Evolutionary conservation across 768 basidiomycete genomes (phyloP).

Genomic region (Lactarius evosmus): DNA sequence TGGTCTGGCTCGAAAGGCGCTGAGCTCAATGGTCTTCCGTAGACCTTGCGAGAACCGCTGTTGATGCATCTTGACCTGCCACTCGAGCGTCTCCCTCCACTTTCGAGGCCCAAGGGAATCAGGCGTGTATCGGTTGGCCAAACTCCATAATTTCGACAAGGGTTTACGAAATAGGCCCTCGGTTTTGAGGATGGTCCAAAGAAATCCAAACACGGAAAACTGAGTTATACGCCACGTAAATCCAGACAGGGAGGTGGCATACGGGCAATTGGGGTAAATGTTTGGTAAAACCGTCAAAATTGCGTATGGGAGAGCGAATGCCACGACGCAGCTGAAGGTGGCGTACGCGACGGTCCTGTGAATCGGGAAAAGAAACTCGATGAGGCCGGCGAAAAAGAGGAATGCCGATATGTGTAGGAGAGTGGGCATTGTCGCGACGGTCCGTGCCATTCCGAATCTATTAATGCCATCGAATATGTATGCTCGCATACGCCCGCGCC

Average conservation of each 20-base stretch:
- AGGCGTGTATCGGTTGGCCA: neutral
- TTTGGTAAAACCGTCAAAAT: neutral
- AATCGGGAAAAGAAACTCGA: slow-evolving; percentile 20
- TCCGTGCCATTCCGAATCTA: neutral
- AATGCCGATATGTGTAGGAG: slow-evolving; percentile 13
- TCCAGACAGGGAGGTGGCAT: neutral
- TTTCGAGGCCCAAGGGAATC: neutral
- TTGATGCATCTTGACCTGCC: neutral
- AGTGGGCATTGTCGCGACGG: neutral
- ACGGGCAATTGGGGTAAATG: neutral
- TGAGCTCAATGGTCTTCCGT: neutral
- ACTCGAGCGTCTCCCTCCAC: neutral
- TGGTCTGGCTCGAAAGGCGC: neutral
- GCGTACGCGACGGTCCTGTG: slow-evolving; percentile 14
- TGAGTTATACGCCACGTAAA: slow-evolving; percentile 1
- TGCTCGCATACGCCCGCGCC: neutral
- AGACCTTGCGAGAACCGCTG: neutral
- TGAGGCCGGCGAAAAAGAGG: slow-evolving; percentile 17
- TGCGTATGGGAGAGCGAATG: neutral
- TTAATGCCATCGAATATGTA: neutral
- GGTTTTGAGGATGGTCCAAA: neutral
- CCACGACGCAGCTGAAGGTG: slow-evolving; percentile 6
- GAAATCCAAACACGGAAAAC: neutral
- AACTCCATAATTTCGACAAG: neutral
- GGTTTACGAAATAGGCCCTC: neutral